A percentile compares a stretch with the other conserved stretches of the same genome.
Conservation (phyloP, 2,329 filamentous ascomycete genomes). For the Trichoderma sp. region DNA sequence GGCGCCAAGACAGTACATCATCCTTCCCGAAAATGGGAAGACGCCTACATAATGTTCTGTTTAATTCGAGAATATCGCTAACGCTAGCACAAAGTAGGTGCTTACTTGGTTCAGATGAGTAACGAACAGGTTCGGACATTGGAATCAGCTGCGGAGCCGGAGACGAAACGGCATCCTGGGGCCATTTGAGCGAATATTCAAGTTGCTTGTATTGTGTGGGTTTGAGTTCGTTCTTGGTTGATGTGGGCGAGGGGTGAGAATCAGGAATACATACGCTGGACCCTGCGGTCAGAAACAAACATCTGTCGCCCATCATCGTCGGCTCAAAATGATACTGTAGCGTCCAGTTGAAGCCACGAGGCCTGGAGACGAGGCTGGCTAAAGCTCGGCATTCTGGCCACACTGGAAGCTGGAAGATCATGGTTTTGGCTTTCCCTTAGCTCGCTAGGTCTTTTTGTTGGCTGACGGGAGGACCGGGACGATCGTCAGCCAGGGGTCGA, state of each 20-base stretch:
- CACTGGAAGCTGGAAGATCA: neutral
- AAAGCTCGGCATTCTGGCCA: neutral
- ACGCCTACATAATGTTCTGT: neutral
- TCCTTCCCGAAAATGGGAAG: neutral
- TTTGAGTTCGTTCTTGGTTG: neutral
- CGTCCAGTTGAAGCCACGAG: neutral
- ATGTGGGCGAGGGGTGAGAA: neutral
- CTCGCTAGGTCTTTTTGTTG: conserved; percentile 4
- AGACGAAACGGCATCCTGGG: neutral
- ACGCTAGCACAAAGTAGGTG: neutral
- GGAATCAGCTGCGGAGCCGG: neutral
- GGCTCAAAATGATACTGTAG: neutral
- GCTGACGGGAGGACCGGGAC: conserved; percentile 17
- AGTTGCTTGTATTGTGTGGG: neutral
- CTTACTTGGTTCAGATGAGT: conserved; percentile 5
- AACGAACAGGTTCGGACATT: neutral
- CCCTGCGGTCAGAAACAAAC: neutral
- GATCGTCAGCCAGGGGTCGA: conserved; percentile 10
- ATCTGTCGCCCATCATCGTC: neutral
- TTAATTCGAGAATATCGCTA: neutral
- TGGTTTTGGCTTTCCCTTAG: conserved; percentile 8
- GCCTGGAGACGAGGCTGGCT: neutral
- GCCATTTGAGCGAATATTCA: neutral
- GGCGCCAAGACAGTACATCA: neutral
- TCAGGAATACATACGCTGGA: neutral